Percentiles rank a stretch among this genome's conserved stretches.
Evolutionary conservation across 2,329 filamentous ascomycete species (phyloP).

Genomic region (Coniochaeta ligniaria): DNA sequence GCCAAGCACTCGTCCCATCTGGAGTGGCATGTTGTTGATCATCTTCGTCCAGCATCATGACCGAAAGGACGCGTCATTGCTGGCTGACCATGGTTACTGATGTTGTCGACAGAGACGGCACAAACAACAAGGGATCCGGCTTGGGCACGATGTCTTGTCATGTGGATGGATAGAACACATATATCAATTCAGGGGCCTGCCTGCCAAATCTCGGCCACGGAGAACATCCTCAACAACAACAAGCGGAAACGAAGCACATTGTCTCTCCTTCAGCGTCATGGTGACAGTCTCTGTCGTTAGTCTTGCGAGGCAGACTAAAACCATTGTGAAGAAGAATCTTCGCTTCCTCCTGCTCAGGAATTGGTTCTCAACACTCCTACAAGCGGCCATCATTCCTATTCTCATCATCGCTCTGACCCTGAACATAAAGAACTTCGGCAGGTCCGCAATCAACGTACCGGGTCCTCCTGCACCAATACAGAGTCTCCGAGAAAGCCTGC

Average conservation of each 20-base stretch:
- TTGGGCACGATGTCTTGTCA: not conserved
- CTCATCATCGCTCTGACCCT: constrained; percentile 20
- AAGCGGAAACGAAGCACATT: not conserved
- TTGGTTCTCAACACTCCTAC: constrained; percentile 16
- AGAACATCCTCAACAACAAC: not conserved
- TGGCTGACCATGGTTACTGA: not conserved
- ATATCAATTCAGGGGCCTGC: not conserved
- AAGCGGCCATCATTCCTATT: constrained; percentile 18
- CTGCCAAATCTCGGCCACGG: not conserved
- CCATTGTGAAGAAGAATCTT: constrained; percentile 17
- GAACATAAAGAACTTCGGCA: constrained; percentile 17
- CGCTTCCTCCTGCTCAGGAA: constrained; percentile 12
- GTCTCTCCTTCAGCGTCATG: not conserved
- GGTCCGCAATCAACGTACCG: constrained; percentile 8
- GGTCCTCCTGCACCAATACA: constrained; percentile 12
- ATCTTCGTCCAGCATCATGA: not conserved
- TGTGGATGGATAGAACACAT: not conserved
- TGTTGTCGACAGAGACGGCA: not conserved
- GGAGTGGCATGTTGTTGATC: not conserved
- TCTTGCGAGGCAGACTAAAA: constrained; percentile 9
- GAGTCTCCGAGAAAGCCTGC: constrained; percentile 10
- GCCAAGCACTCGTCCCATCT: not conserved
- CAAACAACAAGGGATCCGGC: not conserved
- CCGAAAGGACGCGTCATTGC: not conserved
- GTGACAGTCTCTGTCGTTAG: not conserved